phyloP scores from a whole-genome alignment of 768 basidiomycete genomes.

The Boletus coccyginus region DNA sequence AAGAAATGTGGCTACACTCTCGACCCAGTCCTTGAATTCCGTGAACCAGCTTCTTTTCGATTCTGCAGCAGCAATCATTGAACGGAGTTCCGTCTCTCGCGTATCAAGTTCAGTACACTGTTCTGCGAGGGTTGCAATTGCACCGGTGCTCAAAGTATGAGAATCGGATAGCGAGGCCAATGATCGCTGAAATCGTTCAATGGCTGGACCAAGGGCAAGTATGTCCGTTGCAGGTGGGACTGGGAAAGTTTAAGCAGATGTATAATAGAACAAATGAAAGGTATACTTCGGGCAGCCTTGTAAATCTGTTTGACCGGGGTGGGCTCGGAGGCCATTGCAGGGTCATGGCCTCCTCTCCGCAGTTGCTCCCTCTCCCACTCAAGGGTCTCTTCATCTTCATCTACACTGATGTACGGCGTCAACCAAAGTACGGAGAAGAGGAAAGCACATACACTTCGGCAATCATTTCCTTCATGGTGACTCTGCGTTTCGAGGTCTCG shows the following conservation, averaged over 20 bases:
- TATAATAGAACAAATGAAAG: neutral
- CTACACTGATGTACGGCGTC: conserved; percentile 46
- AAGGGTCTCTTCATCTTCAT: conserved; percentile 78
- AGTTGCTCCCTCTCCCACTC: conserved; percentile 88
- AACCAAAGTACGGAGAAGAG: neutral
- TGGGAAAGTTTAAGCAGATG: conserved; percentile 30
- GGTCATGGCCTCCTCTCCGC: conserved; percentile 63
- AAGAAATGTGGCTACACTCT: conserved; percentile 78
- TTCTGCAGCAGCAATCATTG: conserved; percentile 72
- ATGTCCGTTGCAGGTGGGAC: conserved; percentile 66
- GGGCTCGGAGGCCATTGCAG: conserved; percentile 35
- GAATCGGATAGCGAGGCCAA: conserved; percentile 62
- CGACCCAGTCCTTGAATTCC: conserved; percentile 76
- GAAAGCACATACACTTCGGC: conserved; percentile 63
- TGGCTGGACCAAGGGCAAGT: conserved; percentile 60
- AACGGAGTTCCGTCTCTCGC: conserved; percentile 71
- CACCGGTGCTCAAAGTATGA: conserved; percentile 58
- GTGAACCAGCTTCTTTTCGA: conserved; percentile 80
- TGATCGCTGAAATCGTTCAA: conserved; percentile 58
- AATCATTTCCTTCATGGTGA: conserved; percentile 77
- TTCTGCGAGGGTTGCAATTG: conserved; percentile 54
- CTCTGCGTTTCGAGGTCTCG: conserved; percentile 64
- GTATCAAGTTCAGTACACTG: conserved; percentile 64
- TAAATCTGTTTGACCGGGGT: conserved; percentile 55
- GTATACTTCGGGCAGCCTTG: conserved; percentile 68